Evolutionary conservation across 257 asterid genomes (phyloP).

Genomic region (Fraxinus americana): DNA sequence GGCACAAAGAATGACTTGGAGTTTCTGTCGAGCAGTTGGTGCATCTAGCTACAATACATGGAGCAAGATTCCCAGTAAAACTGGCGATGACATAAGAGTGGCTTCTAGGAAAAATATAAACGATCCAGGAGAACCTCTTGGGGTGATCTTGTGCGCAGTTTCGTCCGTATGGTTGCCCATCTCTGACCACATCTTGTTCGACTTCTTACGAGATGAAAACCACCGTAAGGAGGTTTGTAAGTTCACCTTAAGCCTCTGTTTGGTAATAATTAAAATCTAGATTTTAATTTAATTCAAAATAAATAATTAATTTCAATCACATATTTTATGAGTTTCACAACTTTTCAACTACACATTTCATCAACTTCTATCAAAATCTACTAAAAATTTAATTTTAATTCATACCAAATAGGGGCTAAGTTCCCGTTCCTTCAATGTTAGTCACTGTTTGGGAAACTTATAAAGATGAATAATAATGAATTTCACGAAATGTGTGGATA

Average conservation of each 20-base stretch:
- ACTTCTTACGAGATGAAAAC: constrained; percentile 73
- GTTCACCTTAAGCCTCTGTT: not conserved
- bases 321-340: too few species aligned
- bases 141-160: constrained; percentile 72
- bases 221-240: constrained; percentile 67
- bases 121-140: constrained; percentile 78
- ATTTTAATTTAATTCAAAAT: too few species aligned
- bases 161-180: constrained; percentile 82
- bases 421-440: not conserved
- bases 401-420: too few species aligned
- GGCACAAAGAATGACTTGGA: constrained; percentile 78
- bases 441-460: too few species aligned
- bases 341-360: too few species aligned
- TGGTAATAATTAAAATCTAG: too few species aligned
- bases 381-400: too few species aligned
- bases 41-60: constrained; percentile 78
- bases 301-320: too few species aligned
- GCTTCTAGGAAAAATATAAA: constrained; percentile 65
- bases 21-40: constrained; percentile 68
- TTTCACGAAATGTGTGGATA: too few species aligned
- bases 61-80: constrained; percentile 63
- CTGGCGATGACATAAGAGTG: constrained; percentile 75
- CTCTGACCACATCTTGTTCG: constrained; percentile 56
- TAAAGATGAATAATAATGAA: too few species aligned
- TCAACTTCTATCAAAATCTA: too few species aligned